These are phyloP conservation scores for Sporothrix globosa DNA, from an alignment of 2,329 filamentous ascomycete genomes.

Conservation along the genomic window DNA sequence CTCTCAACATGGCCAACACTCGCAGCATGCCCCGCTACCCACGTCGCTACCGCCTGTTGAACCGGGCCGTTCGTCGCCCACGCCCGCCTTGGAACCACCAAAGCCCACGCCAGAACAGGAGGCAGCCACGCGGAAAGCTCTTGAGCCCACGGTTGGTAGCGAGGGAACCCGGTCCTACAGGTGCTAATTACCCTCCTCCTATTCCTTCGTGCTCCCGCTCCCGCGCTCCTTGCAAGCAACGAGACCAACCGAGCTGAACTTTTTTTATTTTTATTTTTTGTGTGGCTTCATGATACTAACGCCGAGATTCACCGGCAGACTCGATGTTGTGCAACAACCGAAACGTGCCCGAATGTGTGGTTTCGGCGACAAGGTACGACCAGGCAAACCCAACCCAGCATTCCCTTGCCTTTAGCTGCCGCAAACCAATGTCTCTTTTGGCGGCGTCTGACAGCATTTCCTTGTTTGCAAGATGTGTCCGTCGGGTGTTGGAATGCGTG, in stretches of 20 bases:
- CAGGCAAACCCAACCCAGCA: constrained; percentile 25
- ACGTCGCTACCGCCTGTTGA: constrained; percentile 19
- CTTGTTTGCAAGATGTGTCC: background rate
- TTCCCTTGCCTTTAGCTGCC: constrained; percentile 10
- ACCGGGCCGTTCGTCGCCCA: constrained; percentile 27
- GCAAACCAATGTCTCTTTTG: background rate
- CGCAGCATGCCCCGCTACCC: constrained; percentile 21
- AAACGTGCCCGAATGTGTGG: constrained; percentile 96
- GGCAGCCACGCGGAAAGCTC: constrained; percentile 35
- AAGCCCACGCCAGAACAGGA: constrained; percentile 36
- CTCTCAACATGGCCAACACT: constrained; percentile 17
- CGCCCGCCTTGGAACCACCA: constrained; percentile 23
- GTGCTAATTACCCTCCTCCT: constrained; percentile 16
- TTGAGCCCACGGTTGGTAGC: constrained; percentile 35
- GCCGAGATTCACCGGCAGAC: constrained; percentile 48
- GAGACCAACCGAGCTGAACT: background rate
- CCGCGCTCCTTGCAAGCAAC: too few relatives aligned
- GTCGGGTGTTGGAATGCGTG: background rate
- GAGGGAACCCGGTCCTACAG: constrained; percentile 37
- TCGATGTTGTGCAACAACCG: constrained; percentile 87
- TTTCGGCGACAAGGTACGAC: constrained; percentile 88
- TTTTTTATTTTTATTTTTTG: background rate
- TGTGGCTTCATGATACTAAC: constrained; percentile 28
- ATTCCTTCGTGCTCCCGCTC: too few relatives aligned
- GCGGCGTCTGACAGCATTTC: constrained; percentile 15